Base-by-base conservation (phyloP, 2,329 filamentous ascomycete species). In the Alternaria sp. region DNA sequence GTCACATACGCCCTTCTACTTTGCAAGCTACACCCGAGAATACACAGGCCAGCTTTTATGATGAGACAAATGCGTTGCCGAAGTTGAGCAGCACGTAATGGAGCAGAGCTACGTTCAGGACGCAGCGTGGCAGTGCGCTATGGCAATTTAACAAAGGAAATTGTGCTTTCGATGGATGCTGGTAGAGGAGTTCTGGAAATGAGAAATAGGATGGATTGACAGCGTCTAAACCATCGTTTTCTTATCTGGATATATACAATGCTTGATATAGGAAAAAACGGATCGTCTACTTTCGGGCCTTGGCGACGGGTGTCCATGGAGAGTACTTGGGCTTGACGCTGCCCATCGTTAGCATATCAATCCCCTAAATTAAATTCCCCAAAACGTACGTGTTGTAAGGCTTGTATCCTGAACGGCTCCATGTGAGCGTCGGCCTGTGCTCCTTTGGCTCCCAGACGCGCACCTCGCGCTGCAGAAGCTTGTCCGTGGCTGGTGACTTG, bases 361-460 rank as follows among this genome's bases (percentile, higher is more conserved):
- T 0, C 2, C 13, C 3, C 7, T 10, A 41, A 9, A 14, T 8
- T 26, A 24, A 21, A 2, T 5, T 17, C 28, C n/a, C 7, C 50
- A 11, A 5, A 53, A 88, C 93, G 79, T 80, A 98, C 93, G 95
- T 99, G 82, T 84, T 97, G 81, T 97, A 99, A 33, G 95, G 88
- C 84, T 91, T 96, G 84, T 89, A 99, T 39, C 93, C 93, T 58
- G 86, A 92, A 62, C 90, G 86, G 62, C 85, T 90, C 73, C 84
- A 81, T 28, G 95, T 97, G 70, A 87, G 82, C 78, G 92, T 95
- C 63, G 90, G 88, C 62, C 88, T 82, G 73, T 94, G 86, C 72
- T 89, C 84, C 56, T 84, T 83, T 59, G 88, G 84, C 77, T 97
- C 93, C 90, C 93, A 98, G 36, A 83, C 78, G 62, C 92, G 86